Evolutionary conservation across 768 basidiomycete species (phyloP).

Genomic region (Pisolithus tinctorius): DNA sequence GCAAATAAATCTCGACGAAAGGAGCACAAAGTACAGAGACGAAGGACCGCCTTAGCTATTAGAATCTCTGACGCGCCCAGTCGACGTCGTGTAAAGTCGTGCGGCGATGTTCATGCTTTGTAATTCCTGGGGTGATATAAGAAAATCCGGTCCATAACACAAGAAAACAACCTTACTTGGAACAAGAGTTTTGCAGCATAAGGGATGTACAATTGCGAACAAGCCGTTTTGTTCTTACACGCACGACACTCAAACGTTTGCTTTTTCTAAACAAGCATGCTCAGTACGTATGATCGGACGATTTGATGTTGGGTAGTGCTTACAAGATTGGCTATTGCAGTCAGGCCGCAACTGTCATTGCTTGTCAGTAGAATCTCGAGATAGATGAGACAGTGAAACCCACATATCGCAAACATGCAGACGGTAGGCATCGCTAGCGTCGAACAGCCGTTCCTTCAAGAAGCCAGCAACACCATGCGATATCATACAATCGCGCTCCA

Average conservation of each 20-base stretch:
- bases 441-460: slow-evolving; percentile 94
- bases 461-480: slow-evolving; percentile 98
- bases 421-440: slow-evolving; percentile 89
- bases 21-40: background rate
- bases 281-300: slow-evolving; percentile 4
- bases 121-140: slow-evolving; percentile 52
- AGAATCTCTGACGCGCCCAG: slow-evolving; percentile 73
- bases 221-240: slow-evolving; percentile 95
- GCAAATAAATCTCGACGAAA: background rate
- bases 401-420: slow-evolving; percentile 96
- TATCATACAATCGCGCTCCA: slow-evolving; percentile 99
- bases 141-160: background rate
- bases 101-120: slow-evolving; percentile 96
- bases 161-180: slow-evolving; percentile 51
- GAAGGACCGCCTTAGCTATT: background rate
- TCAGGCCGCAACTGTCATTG: slow-evolving; percentile 73
- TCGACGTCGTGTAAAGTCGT: slow-evolving; percentile 79
- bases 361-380: background rate
- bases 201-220: slow-evolving; percentile 87
- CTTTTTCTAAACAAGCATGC: slow-evolving; percentile 63
- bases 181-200: slow-evolving; percentile 96
- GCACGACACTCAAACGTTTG: slow-evolving; percentile 98
- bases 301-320: slow-evolving; percentile 23
- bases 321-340: slow-evolving; percentile 93
- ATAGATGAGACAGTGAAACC: slow-evolving; percentile 25